Base-by-base conservation (phyloP, 129 eudicot species). In the Smallanthus sonchifolius region DNA sequence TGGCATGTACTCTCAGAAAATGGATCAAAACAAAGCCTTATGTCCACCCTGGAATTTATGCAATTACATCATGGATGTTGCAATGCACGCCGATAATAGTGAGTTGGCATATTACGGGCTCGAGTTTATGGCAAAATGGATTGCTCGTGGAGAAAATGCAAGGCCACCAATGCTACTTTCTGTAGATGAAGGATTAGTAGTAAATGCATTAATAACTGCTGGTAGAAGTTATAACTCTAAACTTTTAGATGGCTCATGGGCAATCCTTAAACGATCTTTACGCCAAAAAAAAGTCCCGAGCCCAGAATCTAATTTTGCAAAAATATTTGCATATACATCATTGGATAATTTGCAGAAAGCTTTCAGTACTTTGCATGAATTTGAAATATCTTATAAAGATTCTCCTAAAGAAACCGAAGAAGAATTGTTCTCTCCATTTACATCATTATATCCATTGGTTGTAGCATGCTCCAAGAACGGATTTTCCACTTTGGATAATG, bases 221-320 rank as follows among this genome's bases (percentile, higher is more conserved):
- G 88, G 86, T 70, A 84, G 97, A 79, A 91, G 88, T 11, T 85
- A 66, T 78, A 81, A 72, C 68, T 49, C 88, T 61, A 85, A 70
- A 63, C 99, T 95, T 54, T 68, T 91, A 44, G 96, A 91, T 57
- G 99, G 83, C 70, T 70, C 99, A 10, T 91, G 96, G 97, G 84
- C 87, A 38, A 73, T 95, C 15, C 90, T 95, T 15, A 87, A 88
- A 80, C 86, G 97, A 1, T 88, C 96, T 13, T 84, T 88, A 79
- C 94, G 96, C 67, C 80, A 91, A 65, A 83, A 82, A 83, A 86
- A 69, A 65, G 71, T 59, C 39, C 94, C 99, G 2, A 86, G 57
- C 51, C 93, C 99, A 14, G 97, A 85, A 87, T 78, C 96, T 65
- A 91, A 83, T 78, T 57, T 91, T 67, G 97, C 84, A 13, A 95